A percentile compares a stretch with the other conserved stretches of the same genome.
Evolutionary conservation across 176 grass and related monocot species (phyloP).

Genomic region (Musa beccarii): DNA sequence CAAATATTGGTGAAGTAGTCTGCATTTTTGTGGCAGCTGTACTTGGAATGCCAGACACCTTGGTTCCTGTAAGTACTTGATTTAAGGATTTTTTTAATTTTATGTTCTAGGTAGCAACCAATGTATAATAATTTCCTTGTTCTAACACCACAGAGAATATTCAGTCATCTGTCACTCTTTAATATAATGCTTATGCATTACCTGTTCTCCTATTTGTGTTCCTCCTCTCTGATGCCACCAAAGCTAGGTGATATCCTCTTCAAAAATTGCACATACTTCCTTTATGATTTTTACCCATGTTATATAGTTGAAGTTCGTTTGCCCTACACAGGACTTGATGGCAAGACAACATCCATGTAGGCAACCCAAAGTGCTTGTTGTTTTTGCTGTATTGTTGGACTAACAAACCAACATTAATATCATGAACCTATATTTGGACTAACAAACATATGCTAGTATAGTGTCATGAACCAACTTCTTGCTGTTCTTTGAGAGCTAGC

Average conservation of each 20-base stretch:
- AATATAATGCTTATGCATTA: not conserved
- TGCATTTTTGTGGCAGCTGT: conserved; percentile 98
- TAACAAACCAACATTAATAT: too few species aligned
- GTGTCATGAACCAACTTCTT: too few species aligned
- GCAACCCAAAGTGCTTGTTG: too few species aligned
- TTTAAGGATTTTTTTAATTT: conserved; percentile 15
- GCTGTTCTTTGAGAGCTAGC: not conserved
- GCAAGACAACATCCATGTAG: too few species aligned
- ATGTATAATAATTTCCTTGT: not conserved
- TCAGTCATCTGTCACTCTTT: not conserved
- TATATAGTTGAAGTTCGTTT: not conserved
- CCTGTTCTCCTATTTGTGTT: too few species aligned
- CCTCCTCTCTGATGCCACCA: too few species aligned
- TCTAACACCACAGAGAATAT: not conserved
- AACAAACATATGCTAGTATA: too few species aligned
- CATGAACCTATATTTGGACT: too few species aligned
- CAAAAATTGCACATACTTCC: not conserved
- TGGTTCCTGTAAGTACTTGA: conserved; percentile 71
- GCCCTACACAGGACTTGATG: not conserved
- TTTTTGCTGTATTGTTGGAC: too few species aligned
- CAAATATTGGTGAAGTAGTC: conserved; percentile 97
- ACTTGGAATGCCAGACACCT: conserved; percentile 94
- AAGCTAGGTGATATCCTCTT: not conserved
- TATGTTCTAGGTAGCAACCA: not conserved
- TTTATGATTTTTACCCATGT: not conserved